These are phyloP conservation scores for Helicocarpus griseus DNA, from an alignment of 2,329 filamentous ascomycete species.

Conservation along the genomic window DNA sequence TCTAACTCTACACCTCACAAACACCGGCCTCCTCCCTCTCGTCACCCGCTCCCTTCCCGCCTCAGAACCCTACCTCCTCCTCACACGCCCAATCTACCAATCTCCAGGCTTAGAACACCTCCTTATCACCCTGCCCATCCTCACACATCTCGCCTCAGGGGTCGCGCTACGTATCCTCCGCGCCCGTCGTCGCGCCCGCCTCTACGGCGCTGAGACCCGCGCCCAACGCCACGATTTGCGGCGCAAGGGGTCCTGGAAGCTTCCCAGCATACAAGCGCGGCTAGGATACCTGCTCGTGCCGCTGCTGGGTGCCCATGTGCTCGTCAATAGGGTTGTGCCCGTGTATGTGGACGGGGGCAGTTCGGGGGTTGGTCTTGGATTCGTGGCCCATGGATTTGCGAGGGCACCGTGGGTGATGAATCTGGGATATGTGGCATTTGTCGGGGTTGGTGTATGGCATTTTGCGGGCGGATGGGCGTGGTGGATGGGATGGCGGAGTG, in stretches of 20 bases:
- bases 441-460: slow-evolving; percentile 62
- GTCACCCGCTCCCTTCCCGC: slow-evolving; percentile 60
- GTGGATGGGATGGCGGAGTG: slow-evolving; percentile 51
- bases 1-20: slow-evolving; percentile 65
- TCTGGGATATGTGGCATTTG: slow-evolving; percentile 57
- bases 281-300: slow-evolving; percentile 63
- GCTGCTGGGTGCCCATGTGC: slow-evolving; percentile 60
- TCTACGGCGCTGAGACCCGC: slow-evolving; percentile 63
- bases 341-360: slow-evolving; percentile 70
- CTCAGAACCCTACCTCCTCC: slow-evolving; percentile 77
- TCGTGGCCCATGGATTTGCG: slow-evolving; percentile 76
- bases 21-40: slow-evolving; percentile 72
- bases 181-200: slow-evolving; percentile 57
- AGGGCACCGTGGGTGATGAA: slow-evolving; percentile 58
- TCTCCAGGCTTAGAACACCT: slow-evolving; percentile 70
- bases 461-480: slow-evolving; percentile 77
- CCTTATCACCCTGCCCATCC: slow-evolving; percentile 64
- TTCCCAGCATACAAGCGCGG: slow-evolving; percentile 57
- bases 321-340: slow-evolving; percentile 67
- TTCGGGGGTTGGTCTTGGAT: slow-evolving; percentile 74
- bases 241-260: slow-evolving; percentile 52
- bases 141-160: slow-evolving; percentile 68
- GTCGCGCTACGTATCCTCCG: slow-evolving; percentile 67
- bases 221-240: slow-evolving; percentile 34
- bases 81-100: slow-evolving; percentile 88